Percentiles rank a stretch among this genome's conserved stretches.
Conservation (phyloP, 768 basidiomycete genomes). For the Terana coerulea region DNA sequence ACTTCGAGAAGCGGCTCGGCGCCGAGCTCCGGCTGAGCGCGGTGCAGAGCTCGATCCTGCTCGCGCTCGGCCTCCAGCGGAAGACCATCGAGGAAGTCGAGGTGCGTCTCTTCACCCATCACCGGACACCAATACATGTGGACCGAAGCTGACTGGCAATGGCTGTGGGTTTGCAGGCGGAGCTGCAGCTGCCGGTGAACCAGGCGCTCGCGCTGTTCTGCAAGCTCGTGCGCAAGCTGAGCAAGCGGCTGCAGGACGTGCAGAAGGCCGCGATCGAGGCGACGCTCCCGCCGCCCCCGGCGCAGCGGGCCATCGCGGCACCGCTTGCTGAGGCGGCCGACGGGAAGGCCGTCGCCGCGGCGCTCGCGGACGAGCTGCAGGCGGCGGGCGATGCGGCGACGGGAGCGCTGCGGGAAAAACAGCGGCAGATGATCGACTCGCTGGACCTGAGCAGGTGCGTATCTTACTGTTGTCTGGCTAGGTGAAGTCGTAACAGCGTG, state of each 20-base stretch:
- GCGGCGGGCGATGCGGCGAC: conserved; percentile 73
- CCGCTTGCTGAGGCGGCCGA: conserved; percentile 21
- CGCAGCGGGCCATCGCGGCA: conserved; percentile 23
- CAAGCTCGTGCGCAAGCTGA: conserved; percentile 85
- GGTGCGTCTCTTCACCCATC: conserved; percentile 51
- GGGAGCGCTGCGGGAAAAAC: conserved; percentile 54
- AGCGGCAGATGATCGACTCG: conserved; percentile 83
- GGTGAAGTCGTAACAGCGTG: conserved; percentile 1
- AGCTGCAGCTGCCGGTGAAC: conserved; percentile 79
- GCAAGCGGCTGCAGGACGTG: conserved; percentile 67
- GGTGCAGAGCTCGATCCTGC: conserved; percentile 87
- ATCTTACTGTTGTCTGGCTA: not conserved
- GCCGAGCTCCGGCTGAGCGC: conserved; percentile 70
- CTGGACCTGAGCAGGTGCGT: conserved; percentile 87
- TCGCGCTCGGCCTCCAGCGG: conserved; percentile 85
- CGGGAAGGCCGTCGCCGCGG: conserved; percentile 26
- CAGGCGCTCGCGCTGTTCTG: conserved; percentile 89
- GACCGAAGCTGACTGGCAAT: not conserved
- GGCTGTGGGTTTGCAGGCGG: conserved; percentile 42
- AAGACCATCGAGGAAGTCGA: conserved; percentile 90
- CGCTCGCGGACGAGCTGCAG: conserved; percentile 29
- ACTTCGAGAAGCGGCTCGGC: conserved; percentile 74
- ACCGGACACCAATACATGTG: no score
- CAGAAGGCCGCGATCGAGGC: conserved; percentile 75
- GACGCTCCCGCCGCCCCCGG: conserved; percentile 47